Conservation (phyloP, 257 asterid species). For the Ajuga chamaepitys region DNA sequence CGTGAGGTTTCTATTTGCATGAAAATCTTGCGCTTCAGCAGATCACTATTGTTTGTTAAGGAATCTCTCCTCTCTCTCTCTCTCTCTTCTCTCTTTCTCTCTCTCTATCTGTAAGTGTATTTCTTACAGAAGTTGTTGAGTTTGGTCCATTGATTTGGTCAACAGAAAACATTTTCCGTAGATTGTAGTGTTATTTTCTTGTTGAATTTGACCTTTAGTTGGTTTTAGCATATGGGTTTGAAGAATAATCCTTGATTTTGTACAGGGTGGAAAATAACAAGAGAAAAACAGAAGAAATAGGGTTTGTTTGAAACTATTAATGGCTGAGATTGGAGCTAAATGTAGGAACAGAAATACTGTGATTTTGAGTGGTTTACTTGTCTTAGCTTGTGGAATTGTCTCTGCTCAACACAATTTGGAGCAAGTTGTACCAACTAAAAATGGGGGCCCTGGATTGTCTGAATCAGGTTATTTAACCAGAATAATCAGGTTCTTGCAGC, state of each 20-base stretch:
- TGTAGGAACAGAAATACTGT: conserved; percentile 14
- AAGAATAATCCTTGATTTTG: conserved; percentile 5
- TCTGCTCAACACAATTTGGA: conserved; percentile 26
- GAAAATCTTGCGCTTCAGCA: not conserved
- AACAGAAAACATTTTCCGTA: not conserved
- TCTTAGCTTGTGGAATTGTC: conserved; percentile 28
- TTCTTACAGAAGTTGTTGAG: not conserved
- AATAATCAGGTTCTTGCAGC: conserved; percentile 19
- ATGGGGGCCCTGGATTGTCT: conserved; percentile 19
- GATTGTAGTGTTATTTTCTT: not conserved
- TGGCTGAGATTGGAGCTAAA: conserved; percentile 36
- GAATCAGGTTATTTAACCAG: conserved; percentile 23
- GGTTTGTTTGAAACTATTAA: conserved; percentile 14
- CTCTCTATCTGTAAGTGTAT: not conserved
- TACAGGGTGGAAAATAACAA: conserved; percentile 7
- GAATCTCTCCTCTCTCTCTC: not conserved
- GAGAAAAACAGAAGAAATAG: conserved; percentile 7
- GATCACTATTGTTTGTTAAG: not conserved
- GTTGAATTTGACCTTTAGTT: conserved; percentile 17
- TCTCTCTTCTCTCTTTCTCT: not conserved
- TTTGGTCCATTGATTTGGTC: conserved; percentile 11
- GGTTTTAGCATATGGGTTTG: conserved; percentile 9
- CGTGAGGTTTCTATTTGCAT: conserved; percentile 7
- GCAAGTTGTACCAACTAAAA: conserved; percentile 14
- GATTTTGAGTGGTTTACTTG: conserved; percentile 22